Conservation (phyloP, 805 yeast genomes). For the Nematodospora valgi region DNA sequence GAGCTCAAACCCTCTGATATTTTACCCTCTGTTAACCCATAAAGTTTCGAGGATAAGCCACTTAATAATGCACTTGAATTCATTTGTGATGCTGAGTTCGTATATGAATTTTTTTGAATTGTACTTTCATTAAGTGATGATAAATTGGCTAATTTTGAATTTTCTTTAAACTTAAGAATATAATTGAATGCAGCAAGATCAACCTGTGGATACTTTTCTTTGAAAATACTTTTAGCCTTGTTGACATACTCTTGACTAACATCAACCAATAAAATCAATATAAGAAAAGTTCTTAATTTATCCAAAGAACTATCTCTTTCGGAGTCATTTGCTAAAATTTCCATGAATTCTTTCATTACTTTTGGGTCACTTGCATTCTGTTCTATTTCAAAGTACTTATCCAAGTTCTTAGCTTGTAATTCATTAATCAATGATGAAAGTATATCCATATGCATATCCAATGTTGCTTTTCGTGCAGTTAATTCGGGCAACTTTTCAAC, state of each 20-base stretch:
- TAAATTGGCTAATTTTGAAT: constrained; percentile 18
- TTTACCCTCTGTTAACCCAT: constrained; percentile 79
- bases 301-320: constrained; percentile 66
- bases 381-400: constrained; percentile 90
- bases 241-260: constrained; percentile 28
- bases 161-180: constrained; percentile 77
- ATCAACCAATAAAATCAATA: constrained; percentile 58
- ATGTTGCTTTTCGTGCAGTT: constrained; percentile 79
- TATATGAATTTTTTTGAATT: constrained; percentile 8
- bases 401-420: constrained; percentile 81
- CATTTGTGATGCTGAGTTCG: constrained; percentile 30
- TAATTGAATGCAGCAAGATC: constrained; percentile 67
- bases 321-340: constrained; percentile 48
- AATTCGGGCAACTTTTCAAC: constrained; percentile 90
- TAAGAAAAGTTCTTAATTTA: constrained; percentile 84
- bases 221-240: constrained; percentile 63
- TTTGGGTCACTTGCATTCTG: constrained; percentile 68
- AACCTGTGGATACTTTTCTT: constrained; percentile 43
- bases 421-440: constrained; percentile 80
- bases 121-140: constrained; percentile 14
- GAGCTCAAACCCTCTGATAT: constrained; percentile 88
- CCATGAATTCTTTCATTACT: constrained; percentile 57
- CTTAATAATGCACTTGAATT: constrained; percentile 60
- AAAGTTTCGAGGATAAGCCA: constrained; percentile 71
- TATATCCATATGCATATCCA: constrained; percentile 97